Evolutionary conservation across 768 basidiomycete genomes (phyloP).

Genomic region (Cyclocybe aegerita): DNA sequence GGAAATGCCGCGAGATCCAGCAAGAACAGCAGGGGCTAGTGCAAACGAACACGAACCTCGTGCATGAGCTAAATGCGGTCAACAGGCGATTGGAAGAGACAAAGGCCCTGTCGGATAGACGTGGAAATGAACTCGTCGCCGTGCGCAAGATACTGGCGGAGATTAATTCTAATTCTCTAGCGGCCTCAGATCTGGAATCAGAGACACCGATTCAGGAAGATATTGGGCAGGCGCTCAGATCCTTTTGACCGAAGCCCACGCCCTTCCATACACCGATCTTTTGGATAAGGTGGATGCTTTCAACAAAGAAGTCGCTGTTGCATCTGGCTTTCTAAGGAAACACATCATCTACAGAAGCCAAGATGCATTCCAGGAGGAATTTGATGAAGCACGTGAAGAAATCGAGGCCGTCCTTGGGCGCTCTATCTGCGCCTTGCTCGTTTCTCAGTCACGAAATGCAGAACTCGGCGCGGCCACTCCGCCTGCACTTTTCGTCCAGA

Average conservation of each 20-base stretch:
- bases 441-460: not conserved
- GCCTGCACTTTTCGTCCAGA: conserved; percentile 3
- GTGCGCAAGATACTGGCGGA: conserved; percentile 40
- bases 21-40: not conserved
- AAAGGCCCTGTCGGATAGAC: conserved; percentile 25
- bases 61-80: conserved; percentile 10
- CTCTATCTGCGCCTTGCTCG: not conserved
- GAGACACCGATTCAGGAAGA: no score
- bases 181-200: conserved; percentile 39
- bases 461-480: not conserved
- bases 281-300: conserved; percentile 40
- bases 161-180: conserved; percentile 38
- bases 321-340: conserved; percentile 47
- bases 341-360: conserved; percentile 26
- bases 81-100: conserved; percentile 11
- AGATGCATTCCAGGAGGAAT: conserved; percentile 39
- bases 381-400: not conserved
- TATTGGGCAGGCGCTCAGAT: no score
- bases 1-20: not conserved
- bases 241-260: no score
- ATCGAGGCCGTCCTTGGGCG: conserved; percentile 1
- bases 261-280: no score
- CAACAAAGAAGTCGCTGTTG: conserved; percentile 51
- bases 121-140: conserved; percentile 42
- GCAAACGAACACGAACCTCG: conserved; percentile 1